Percentiles rank a stretch among this genome's conserved stretches.
These are phyloP conservation scores for Boehmeria nivea DNA, from an alignment of 306 rosid species.

Conservation along the genomic window DNA sequence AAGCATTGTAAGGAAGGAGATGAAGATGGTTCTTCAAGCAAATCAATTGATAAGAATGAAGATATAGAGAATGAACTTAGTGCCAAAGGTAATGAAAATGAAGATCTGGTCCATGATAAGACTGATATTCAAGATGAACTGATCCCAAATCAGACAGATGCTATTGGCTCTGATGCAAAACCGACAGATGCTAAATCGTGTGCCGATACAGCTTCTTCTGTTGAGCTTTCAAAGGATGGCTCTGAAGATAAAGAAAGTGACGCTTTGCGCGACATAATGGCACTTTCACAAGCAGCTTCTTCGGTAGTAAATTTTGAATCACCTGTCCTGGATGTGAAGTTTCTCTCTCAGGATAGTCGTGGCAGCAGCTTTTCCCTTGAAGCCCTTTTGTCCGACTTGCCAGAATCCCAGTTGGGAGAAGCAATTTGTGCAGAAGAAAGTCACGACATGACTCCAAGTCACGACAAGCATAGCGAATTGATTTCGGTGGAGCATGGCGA, in stretches of 20 bases:
- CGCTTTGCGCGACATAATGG: conserved; percentile 54
- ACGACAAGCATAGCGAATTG: too few relatives aligned
- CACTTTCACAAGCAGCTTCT: conserved; percentile 42
- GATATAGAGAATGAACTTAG: conserved; percentile 26
- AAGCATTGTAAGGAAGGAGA: conserved; percentile 11
- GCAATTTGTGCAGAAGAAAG: conserved; percentile 22
- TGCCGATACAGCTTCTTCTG: conserved; percentile 14
- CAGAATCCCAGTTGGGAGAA: conserved; percentile 28
- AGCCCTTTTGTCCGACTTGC: conserved; percentile 40
- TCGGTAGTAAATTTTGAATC: conserved; percentile 50
- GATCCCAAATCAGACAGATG: too few relatives aligned
- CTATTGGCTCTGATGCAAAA: conserved; percentile 9
- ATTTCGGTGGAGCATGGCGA: conserved; percentile 44
- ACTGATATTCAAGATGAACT: conserved; percentile 15
- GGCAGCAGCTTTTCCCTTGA: conserved; percentile 34
- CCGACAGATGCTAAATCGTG: conserved; percentile 17
- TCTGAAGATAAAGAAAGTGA: conserved; percentile 27
- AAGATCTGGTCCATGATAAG: conserved; percentile 15
- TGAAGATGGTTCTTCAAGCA: conserved; percentile 21
- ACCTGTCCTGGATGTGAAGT: conserved; percentile 72
- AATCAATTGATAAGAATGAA: background rate
- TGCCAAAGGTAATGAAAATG: conserved; percentile 14
- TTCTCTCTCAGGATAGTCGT: conserved; percentile 34
- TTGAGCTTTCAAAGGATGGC: conserved; percentile 13
- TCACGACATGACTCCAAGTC: conserved; percentile 15